A percentile compares a stretch with the other conserved stretches of the same genome.
Conservation (phyloP, 345 rosid genomes). For the Eucalyptus pauciflora region DNA sequence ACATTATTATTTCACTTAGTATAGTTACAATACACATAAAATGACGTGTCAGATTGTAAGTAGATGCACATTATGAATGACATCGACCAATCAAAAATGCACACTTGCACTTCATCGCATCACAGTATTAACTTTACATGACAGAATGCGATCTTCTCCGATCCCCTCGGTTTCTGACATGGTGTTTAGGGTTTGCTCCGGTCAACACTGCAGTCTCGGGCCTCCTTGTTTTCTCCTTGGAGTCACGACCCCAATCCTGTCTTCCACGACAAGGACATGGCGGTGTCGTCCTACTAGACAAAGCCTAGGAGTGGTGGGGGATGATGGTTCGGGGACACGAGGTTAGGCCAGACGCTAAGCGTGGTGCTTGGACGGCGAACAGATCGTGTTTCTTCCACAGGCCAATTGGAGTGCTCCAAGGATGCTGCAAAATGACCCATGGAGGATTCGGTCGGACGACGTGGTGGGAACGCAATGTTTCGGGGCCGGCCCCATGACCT, state of each 20-base stretch:
- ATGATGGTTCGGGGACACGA: not conserved
- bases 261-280: not conserved
- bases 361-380: not conserved
- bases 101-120: not conserved
- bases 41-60: fast-evolving
- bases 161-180: not conserved
- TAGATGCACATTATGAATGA: not conserved
- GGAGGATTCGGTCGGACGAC: not conserved
- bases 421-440: not conserved
- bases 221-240: not conserved
- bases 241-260: not conserved
- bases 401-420: not conserved
- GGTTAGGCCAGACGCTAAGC: not conserved
- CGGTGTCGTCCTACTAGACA: not conserved
- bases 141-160: not conserved
- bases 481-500: not conserved
- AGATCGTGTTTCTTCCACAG: not conserved
- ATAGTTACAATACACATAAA: not conserved
- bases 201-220: not conserved
- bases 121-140: not conserved
- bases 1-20: not conserved
- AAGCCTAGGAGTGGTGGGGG: not conserved
- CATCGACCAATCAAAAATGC: not conserved
- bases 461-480: not conserved
- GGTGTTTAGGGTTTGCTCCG: not conserved